Conservation (phyloP, 129 eudicot species). For the Flaveria sonorensis region DNA sequence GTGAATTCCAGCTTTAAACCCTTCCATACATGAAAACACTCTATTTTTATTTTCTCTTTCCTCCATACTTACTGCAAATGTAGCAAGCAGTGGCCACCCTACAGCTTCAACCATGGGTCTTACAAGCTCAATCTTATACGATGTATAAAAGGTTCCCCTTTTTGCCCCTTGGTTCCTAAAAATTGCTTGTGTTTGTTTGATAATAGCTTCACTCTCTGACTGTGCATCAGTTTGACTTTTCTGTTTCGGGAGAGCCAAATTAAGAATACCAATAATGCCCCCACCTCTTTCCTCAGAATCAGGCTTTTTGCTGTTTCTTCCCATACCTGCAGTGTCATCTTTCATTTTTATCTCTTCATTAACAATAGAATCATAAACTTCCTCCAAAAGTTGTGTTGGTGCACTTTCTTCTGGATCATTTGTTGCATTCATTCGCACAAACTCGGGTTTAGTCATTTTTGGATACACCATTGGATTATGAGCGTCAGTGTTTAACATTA, state of each 20-base stretch:
- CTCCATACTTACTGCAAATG: conserved; percentile 94
- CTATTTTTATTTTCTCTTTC: conserved; percentile 89
- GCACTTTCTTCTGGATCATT: conserved; percentile 87
- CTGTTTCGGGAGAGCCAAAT: conserved; percentile 85
- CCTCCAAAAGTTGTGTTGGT: conserved; percentile 81
- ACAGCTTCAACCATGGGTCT: conserved; percentile 94
- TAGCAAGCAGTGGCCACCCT: conserved; percentile 98
- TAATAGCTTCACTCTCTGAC: conserved; percentile 83
- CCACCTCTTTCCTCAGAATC: conserved; percentile 75
- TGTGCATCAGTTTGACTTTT: conserved; percentile 60
- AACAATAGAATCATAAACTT: conserved; percentile 90
- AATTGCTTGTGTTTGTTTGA: conserved; percentile 77
- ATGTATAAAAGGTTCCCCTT: conserved; percentile 83
- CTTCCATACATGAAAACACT: conserved; percentile 86
- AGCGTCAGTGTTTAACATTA: conserved; percentile 97
- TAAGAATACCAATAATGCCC: conserved; percentile 77
- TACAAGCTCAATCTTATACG: conserved; percentile 77
- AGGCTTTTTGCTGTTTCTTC: conserved; percentile 64
- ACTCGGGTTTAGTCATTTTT: conserved; percentile 88
- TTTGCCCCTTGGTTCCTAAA: conserved; percentile 73
- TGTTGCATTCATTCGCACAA: conserved; percentile 75
- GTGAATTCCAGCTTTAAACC: conserved; percentile 93
- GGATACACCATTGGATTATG: conserved; percentile 98
- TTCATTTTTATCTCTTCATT: conserved; percentile 94
- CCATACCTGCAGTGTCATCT: conserved; percentile 52